Base-by-base conservation (phyloP, 805 yeast species). In the Lachancea thermotolerans region DNA sequence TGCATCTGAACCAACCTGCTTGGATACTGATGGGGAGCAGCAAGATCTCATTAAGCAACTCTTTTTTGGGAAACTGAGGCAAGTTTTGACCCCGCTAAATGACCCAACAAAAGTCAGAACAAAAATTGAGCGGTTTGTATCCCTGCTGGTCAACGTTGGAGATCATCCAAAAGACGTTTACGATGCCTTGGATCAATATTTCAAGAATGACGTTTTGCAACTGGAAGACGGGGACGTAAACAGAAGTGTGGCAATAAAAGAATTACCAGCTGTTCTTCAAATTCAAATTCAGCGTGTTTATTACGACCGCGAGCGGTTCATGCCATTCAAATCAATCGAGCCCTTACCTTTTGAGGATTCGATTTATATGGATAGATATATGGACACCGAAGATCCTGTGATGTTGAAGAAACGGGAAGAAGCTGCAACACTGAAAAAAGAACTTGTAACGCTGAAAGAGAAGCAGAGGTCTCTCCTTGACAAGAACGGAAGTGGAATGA, bases 241-340 rank as follows among this genome's bases (percentile, higher is more conserved):
- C 53, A 78, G 95, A 59, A 75, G 85, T 0, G 75, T 90, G 39
- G 78, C 90, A 0, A 75, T 91, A 3, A 72, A 78, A 9, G 73
- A 78, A 45, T 66, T 88, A 16, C 99, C 99, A 0, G 80, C 81
- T 5, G 77, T 93, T 41, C 64, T 93, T 40, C 99, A 93, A 61
- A 78, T 93, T 40, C 99, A 93, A 60, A 85, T 93, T 7, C 98
- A 90, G 65, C 74, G 99, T 59, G 98, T 93, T 1, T 86, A 87
- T 60, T 93, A 82, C 62, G 96, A 93, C 59, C 73, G 89, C 37
- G 82, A 72, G 44, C 66, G 75, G 11, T 73, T 81, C 41, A 75
- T 82, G 64, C 87, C 95, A 0, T 86, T 86, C 57, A 93, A 93
- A 60, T 82, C 89, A 2, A 74, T 78, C 36, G 89, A 84, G 46